Evolutionary conservation across 2,329 filamentous ascomycete species (phyloP), one percentile per base, ranked within the genome.

Genomic region (Mycosphaerella arachidis): DNA sequence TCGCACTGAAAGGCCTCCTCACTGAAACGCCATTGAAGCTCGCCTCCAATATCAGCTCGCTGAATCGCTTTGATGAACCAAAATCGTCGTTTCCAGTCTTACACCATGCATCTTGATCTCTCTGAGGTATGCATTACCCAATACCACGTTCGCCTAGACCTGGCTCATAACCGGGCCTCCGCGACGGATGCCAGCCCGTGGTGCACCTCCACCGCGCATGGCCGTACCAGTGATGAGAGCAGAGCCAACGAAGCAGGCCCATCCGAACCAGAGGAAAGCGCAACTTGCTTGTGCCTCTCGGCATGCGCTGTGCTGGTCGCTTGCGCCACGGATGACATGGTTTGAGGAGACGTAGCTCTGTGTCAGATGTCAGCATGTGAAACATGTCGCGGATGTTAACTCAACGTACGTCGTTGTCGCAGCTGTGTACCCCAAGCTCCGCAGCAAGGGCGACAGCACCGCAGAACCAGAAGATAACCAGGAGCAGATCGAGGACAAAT

Each of bases 211-310:
- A 40, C 82, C 79, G 67, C 81, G 79, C 59, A 81, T 80, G 61
- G 78, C 76, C 68, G 85, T 73, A 57, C 81, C 76, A 63, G 89
- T 80, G 70, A 84, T 77, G 48, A 86, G 72, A 45, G 81, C 81
- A 3, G 78, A 76, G 18, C 72, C 85, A 30, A 79, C 76, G 70
- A 87, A 89, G 29, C 82, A 79, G 43, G 78, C 81, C 73, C 87
- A 90, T 53, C 90, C 82, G 77, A 92, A 92, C 88, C 88, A 93
- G 76, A 91, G 81, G 77, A 93, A 93, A 40, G 84, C 88, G 35
- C 84, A 85, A 63, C 84, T 83, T 40, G 89, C 89, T 77, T 92
- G 89, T 16, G 90, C 83, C 76, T 91, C 85, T 63, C 84, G 86
- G 77, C 90, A 92, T 65, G 88, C 83, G 78, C 87, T 85, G 81